A percentile compares a stretch with the other conserved stretches of the same genome.
phyloP scores from a whole-genome alignment of 192 early-diverging fungal species.

The Backusella liffmaniae region DNA sequence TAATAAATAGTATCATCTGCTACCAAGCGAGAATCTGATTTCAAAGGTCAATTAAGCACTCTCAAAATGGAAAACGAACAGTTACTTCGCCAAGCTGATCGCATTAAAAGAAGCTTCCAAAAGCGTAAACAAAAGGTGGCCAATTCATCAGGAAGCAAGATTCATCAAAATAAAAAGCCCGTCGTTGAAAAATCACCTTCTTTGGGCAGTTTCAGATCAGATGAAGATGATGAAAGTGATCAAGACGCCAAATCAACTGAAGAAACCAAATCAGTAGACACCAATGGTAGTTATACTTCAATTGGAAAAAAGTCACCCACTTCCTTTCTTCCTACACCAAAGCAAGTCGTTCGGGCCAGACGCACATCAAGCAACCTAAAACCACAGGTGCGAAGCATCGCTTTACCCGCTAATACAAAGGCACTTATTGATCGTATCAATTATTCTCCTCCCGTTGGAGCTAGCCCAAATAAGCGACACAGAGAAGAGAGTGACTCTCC shows the following conservation, averaged over 20 bases:
- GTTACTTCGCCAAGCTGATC: constrained; percentile 10
- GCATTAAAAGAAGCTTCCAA: not conserved
- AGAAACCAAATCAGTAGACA: not conserved
- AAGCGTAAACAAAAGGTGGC: not conserved
- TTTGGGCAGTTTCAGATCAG: not conserved
- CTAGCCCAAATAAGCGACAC: not conserved
- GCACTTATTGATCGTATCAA: not conserved
- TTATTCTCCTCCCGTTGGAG: not conserved
- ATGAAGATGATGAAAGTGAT: not conserved
- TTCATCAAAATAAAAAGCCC: not conserved
- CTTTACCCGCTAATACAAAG: not conserved
- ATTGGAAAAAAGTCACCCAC: not conserved
- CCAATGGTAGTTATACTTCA: not conserved
- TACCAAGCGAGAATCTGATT: constrained; percentile 6
- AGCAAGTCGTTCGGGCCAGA: not conserved
- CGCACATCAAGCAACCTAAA: not conserved
- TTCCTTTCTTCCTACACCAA: not conserved
- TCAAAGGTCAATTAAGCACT: not conserved
- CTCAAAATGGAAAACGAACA: constrained; percentile 15
- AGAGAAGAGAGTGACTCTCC: not conserved
- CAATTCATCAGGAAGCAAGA: not conserved
- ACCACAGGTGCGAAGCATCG: not conserved
- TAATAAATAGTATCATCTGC: constrained; percentile 10
- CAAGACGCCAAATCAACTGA: not conserved
- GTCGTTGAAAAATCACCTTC: not conserved